Percentiles rank a stretch among this genome's conserved stretches.
phyloP scores from a whole-genome alignment of 2,329 filamentous ascomycete genomes.

The Monosporascus sp. region DNA sequence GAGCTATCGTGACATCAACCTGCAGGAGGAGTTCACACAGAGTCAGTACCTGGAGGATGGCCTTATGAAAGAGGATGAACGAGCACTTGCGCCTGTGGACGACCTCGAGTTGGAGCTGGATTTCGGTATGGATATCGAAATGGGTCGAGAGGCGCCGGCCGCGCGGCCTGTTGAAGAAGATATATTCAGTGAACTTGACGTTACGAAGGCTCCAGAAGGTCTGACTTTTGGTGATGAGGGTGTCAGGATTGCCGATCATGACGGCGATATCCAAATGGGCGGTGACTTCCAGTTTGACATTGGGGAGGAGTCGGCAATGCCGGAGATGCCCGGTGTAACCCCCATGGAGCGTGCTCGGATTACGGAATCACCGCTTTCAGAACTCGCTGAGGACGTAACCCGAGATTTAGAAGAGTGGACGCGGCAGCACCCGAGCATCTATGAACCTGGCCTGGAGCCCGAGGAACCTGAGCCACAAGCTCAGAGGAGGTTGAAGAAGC shows the following conservation, averaged over 20 bases:
- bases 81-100: slow-evolving; percentile 50
- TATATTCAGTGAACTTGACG: slow-evolving; percentile 60
- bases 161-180: slow-evolving; percentile 64
- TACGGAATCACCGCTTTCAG: slow-evolving; percentile 65
- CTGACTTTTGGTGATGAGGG: slow-evolving; percentile 49
- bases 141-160: slow-evolving; percentile 78
- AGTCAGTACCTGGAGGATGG: slow-evolving; percentile 77
- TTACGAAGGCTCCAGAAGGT: slow-evolving; percentile 52
- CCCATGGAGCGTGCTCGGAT: slow-evolving; percentile 53
- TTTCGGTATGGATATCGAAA: slow-evolving; percentile 76
- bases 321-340: slow-evolving; percentile 40
- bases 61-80: slow-evolving; percentile 52
- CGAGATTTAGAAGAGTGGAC: slow-evolving; percentile 56
- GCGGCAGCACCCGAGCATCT: slow-evolving; percentile 51
- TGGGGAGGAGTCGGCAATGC: slow-evolving; percentile 53
- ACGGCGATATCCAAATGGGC: slow-evolving; percentile 58
- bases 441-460: slow-evolving; percentile 54
- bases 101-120: slow-evolving; percentile 71
- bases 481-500: slow-evolving; percentile 70
- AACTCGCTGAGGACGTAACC: slow-evolving; percentile 60
- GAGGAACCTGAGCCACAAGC: slow-evolving; percentile 60
- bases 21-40: slow-evolving; percentile 63
- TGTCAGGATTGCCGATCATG: slow-evolving; percentile 57
- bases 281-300: slow-evolving; percentile 62
- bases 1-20: slow-evolving; percentile 60